Percentiles rank a stretch among this genome's conserved stretches.
phyloP scores from a whole-genome alignment of 2,329 filamentous ascomycete species.

The Echinosphaeria canescens region DNA sequence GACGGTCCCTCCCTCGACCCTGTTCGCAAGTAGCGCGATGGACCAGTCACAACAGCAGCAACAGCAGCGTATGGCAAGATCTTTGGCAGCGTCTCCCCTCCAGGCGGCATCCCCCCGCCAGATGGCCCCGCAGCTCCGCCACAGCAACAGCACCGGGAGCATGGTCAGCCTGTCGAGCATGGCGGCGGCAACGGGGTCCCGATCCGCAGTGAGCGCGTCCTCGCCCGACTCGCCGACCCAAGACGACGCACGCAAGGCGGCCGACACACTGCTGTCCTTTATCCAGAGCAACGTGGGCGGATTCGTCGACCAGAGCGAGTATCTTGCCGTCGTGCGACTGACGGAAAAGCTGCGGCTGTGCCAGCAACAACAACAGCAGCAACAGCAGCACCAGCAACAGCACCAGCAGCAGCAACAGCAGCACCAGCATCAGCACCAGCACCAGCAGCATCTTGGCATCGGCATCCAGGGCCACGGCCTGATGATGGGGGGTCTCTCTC shows the following conservation, averaged over 20 bases:
- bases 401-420: constrained; percentile 10
- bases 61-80: no score
- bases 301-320: constrained; percentile 62
- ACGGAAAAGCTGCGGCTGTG: constrained; percentile 61
- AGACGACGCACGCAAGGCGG: constrained; percentile 66
- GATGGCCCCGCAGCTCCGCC: constrained; percentile 19
- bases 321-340: constrained; percentile 54
- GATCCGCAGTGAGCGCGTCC: constrained; percentile 8
- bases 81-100: no score
- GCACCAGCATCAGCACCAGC: constrained; percentile 21
- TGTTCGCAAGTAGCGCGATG: no score
- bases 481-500: constrained; percentile 25
- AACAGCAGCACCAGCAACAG: constrained; percentile 20
- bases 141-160: constrained; percentile 27
- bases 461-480: background rate
- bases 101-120: constrained; percentile 17
- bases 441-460: constrained; percentile 7
- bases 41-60: no score
- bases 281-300: constrained; percentile 53
- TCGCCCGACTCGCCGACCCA: constrained; percentile 50
- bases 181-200: constrained; percentile 1
- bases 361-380: constrained; percentile 14
- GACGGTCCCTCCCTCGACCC: constrained; percentile 16
- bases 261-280: constrained; percentile 65
- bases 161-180: constrained; percentile 10